Percentiles rank a stretch among this genome's conserved stretches.
Conservation (phyloP, 768 basidiomycete genomes). For the Leccinum incarnatum region DNA sequence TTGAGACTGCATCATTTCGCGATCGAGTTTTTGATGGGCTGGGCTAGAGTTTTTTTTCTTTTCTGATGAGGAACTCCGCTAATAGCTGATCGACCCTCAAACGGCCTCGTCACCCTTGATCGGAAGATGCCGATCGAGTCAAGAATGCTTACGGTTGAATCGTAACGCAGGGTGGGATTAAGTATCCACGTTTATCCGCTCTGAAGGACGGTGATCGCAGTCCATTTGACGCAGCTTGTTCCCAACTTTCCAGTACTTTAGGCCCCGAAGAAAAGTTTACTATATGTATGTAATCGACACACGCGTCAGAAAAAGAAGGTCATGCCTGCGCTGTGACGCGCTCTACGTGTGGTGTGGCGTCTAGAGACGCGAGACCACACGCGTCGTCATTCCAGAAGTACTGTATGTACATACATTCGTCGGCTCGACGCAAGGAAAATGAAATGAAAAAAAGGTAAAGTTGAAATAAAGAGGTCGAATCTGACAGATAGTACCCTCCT, state of each 20-base stretch:
- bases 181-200: background rate
- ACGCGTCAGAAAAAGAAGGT: background rate
- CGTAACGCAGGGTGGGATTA: background rate
- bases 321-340: background rate
- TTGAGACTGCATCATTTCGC: background rate
- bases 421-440: conserved; percentile 1
- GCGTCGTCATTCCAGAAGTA: conserved; percentile 8
- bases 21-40: background rate
- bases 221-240: background rate
- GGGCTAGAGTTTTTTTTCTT: background rate
- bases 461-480: background rate
- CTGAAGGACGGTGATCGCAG: background rate
- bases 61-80: background rate
- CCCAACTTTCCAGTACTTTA: background rate
- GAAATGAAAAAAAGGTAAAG: background rate
- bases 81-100: background rate
- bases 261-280: background rate
- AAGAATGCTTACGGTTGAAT: background rate
- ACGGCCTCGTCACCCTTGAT: background rate
- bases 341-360: background rate
- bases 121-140: background rate
- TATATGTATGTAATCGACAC: background rate
- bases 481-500: conserved; percentile 5
- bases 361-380: background rate
- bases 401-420: conserved; percentile 15